Conservation (phyloP, 306 rosid genomes). For the Sicyos baderoa region DNA sequence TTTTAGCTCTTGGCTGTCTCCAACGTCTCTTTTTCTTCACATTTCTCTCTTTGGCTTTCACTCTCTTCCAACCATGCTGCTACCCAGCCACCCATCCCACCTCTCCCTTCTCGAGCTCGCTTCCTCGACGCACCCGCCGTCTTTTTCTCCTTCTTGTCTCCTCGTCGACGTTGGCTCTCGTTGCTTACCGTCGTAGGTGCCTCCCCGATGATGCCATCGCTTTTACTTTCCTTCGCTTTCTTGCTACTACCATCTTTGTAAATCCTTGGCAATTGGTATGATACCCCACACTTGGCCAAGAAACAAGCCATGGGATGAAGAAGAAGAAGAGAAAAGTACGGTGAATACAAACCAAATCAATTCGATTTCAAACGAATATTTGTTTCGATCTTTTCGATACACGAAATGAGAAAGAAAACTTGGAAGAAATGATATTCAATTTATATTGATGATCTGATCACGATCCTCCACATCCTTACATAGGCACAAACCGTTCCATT, state of each 20-base stretch:
- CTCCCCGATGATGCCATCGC: background rate
- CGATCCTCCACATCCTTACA: background rate
- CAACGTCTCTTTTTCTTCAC: background rate
- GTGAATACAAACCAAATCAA: background rate
- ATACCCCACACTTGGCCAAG: background rate
- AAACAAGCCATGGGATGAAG: background rate
- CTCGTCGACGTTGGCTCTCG: background rate
- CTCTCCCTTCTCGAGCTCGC: background rate
- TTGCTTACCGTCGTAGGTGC: accelerated
- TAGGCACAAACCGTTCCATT: background rate
- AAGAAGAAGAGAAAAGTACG: background rate
- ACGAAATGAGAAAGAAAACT: background rate
- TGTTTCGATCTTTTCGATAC: background rate
- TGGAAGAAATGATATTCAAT: background rate
- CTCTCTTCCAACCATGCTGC: conserved; percentile 8
- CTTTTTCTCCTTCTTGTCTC: background rate
- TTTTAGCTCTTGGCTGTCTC: background rate
- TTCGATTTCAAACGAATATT: background rate
- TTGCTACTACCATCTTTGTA: background rate
- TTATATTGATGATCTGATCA: background rate
- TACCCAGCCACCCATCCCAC: background rate
- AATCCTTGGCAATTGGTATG: background rate
- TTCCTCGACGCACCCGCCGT: background rate
- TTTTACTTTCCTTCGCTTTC: background rate
- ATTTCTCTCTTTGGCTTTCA: background rate